phyloP scores from a whole-genome alignment of 768 basidiomycete species.

The Serendipita vermifera region DNA sequence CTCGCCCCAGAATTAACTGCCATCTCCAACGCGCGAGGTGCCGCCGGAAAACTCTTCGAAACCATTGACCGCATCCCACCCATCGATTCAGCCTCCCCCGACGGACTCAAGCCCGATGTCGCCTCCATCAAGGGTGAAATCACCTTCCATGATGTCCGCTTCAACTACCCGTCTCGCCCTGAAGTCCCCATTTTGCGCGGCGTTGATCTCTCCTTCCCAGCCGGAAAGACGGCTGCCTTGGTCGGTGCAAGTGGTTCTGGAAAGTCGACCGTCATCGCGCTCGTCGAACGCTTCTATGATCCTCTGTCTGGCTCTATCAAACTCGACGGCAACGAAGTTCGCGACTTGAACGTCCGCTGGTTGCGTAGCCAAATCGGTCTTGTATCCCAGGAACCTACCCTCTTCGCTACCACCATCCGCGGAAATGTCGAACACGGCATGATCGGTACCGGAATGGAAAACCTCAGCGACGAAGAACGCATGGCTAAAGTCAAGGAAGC shows the following conservation, averaged over 20 bases:
- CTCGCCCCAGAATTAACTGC: slow-evolving; percentile 78
- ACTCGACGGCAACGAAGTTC: slow-evolving; percentile 63
- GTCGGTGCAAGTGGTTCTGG: slow-evolving; percentile 73
- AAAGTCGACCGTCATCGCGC: slow-evolving; percentile 45
- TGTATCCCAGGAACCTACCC: slow-evolving; percentile 76
- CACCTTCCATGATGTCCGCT: slow-evolving; percentile 56
- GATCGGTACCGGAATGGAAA: slow-evolving; percentile 56
- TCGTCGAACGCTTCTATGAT: slow-evolving; percentile 86
- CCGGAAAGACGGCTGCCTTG: slow-evolving; percentile 65
- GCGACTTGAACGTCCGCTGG: slow-evolving; percentile 72
- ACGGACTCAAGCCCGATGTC: slow-evolving; percentile 46
- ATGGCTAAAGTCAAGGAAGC: slow-evolving; percentile 68
- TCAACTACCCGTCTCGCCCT: slow-evolving; percentile 80
- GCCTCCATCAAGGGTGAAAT: slow-evolving; percentile 58
- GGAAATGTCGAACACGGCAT: slow-evolving; percentile 78
- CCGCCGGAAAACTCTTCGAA: slow-evolving; percentile 77
- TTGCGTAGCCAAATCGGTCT: slow-evolving; percentile 76
- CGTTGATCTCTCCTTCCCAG: slow-evolving; percentile 50
- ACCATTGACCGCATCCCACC: slow-evolving; percentile 79
- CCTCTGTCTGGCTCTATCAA: slow-evolving; percentile 52
- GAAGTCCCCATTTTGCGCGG: slow-evolving; percentile 67
- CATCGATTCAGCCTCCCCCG: slow-evolving; percentile 65
- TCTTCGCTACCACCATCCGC: slow-evolving; percentile 74
- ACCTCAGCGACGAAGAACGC: slow-evolving; percentile 60
- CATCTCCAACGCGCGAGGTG: slow-evolving; percentile 65